Conservation (phyloP, 78 protist species). For the Cavenderia fasciculata region DNA sequence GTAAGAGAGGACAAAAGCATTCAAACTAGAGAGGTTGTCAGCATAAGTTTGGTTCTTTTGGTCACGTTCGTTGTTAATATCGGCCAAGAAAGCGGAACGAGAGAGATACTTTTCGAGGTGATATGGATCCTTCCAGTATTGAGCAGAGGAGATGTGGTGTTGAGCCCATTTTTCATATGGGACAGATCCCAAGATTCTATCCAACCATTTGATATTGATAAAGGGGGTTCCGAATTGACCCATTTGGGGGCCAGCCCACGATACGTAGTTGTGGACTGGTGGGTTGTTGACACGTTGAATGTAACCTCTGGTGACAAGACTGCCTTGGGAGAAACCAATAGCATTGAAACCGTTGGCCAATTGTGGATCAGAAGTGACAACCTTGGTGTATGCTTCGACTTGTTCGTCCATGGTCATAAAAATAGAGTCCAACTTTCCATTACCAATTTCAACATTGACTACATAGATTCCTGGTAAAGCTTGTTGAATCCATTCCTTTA, state of each 20-base stretch:
- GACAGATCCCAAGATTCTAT: slow-evolving; percentile 10
- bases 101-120: slow-evolving; percentile 23
- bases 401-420: slow-evolving; percentile 70
- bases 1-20: slow-evolving; percentile 58
- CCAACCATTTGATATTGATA: slow-evolving; percentile 70
- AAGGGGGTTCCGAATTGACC: slow-evolving; percentile 65
- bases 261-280: slow-evolving; percentile 77
- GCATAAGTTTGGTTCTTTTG: slow-evolving; percentile 71
- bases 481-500: slow-evolving; percentile 48
- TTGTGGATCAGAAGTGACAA: slow-evolving; percentile 75
- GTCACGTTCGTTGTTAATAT: slow-evolving; percentile 72
- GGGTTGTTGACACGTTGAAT: slow-evolving; percentile 77
- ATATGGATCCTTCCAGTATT: slow-evolving; percentile 64
- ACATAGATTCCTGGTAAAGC: slow-evolving; percentile 72
- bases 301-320: slow-evolving; percentile 65
- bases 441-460: slow-evolving; percentile 74
- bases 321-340: slow-evolving; percentile 85
- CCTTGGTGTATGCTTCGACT: slow-evolving; percentile 24
- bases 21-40: slow-evolving; percentile 27
- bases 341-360: slow-evolving; percentile 83
- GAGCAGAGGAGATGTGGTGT: slow-evolving; percentile 2
- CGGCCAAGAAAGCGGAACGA: slow-evolving; percentile 67
- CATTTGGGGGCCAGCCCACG: slow-evolving; percentile 84
- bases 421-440: slow-evolving; percentile 56
- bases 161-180: slow-evolving; percentile 46